A percentile compares a stretch with the other conserved stretches of the same genome.
These are phyloP conservation scores for Ustilago curta DNA, from an alignment of 1,284 basidiomycete genomes.

Conservation along the genomic window DNA sequence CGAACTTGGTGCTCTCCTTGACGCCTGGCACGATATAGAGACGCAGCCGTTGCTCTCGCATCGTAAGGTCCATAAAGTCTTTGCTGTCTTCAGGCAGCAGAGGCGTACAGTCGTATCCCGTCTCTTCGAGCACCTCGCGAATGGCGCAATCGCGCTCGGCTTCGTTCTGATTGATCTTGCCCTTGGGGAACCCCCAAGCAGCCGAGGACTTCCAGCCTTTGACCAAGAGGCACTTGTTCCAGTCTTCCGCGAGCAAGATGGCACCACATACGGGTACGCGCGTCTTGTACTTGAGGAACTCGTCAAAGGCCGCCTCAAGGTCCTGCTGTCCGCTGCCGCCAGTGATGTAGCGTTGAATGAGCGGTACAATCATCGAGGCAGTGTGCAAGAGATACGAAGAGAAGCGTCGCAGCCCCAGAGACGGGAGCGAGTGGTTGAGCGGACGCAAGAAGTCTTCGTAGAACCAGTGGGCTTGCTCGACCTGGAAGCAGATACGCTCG, in stretches of 20 bases:
- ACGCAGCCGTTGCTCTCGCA: constrained; percentile 88
- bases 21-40: constrained; percentile 91
- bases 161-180: constrained; percentile 96
- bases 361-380: constrained; percentile 61
- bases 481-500: constrained; percentile 96
- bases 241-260: constrained; percentile 89
- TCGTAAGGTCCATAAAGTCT: constrained; percentile 85
- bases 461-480: constrained; percentile 99
- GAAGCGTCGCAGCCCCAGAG: constrained; percentile 83
- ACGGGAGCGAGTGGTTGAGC: constrained; percentile 86
- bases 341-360: constrained; percentile 66
- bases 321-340: constrained; percentile 56
- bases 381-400: constrained; percentile 82
- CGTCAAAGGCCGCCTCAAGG: constrained; percentile 65
- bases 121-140: constrained; percentile 73
- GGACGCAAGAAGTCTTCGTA: constrained; percentile 96
- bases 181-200: constrained; percentile 98
- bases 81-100: constrained; percentile 56
- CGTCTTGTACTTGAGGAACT: constrained; percentile 82
- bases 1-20: constrained; percentile 88
- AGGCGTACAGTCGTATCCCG: constrained; percentile 64
- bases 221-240: constrained; percentile 78
- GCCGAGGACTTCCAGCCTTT: constrained; percentile 97
- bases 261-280: constrained; percentile 98
- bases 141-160: constrained; percentile 70